These are phyloP conservation scores for Magnolia changhungtana DNA, from an alignment of 164 flowering plant species.

Conservation along the genomic window DNA sequence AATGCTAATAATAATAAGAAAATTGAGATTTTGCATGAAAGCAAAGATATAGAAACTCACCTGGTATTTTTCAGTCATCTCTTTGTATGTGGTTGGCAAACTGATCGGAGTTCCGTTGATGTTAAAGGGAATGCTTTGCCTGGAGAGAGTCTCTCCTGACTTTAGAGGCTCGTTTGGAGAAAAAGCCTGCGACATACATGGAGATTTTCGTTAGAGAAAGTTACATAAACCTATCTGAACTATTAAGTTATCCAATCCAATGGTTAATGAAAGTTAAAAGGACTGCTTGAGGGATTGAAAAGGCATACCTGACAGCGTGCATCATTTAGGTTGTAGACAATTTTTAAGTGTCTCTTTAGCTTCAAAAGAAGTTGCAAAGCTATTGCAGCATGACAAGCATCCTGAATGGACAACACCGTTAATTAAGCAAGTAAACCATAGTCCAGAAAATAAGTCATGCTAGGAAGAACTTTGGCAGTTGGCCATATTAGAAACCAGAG, in stretches of 20 bases:
- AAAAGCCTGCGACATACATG: constrained; percentile 48
- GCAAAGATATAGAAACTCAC: constrained; percentile 26
- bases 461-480: too few relatives aligned
- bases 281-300: background rate
- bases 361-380: constrained; percentile 85
- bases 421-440: too few relatives aligned
- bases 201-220: background rate
- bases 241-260: too few relatives aligned
- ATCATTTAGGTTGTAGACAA: constrained; percentile 73
- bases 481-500: too few relatives aligned
- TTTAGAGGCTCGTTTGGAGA: constrained; percentile 74
- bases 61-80: constrained; percentile 76
- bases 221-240: background rate
- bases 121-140: constrained; percentile 71
- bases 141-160: constrained; percentile 67
- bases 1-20: too few relatives aligned
- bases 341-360: constrained; percentile 85
- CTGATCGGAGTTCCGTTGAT: constrained; percentile 35
- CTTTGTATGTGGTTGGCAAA: constrained; percentile 55
- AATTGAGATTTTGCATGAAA: too few relatives aligned
- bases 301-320: constrained; percentile 78
- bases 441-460: too few relatives aligned
- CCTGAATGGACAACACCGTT: constrained; percentile 40
- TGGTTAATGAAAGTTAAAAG: too few relatives aligned
- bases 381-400: constrained; percentile 63